Base-by-base conservation (phyloP, 2,329 filamentous ascomycete genomes). In the Cladosporium sp. region DNA sequence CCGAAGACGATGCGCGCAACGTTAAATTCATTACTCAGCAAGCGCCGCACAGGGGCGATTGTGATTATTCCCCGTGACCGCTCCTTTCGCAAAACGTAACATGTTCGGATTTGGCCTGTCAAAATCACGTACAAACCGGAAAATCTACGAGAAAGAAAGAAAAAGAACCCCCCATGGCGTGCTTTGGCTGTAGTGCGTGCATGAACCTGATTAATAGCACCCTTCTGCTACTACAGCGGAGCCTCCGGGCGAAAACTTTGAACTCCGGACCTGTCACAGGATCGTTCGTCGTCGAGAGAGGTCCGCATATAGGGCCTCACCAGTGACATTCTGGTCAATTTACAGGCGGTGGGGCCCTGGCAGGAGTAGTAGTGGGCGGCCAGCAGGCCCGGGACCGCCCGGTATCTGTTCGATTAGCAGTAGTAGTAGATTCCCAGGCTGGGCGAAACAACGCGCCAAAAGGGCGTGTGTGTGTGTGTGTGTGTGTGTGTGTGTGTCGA, bases 11-110 rank as follows among this genome's bases (percentile, higher is more conserved):
- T 28, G 50, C 29, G 50, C 29, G 29, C 21, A 63, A 63, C 6
- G 29, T 63, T 53, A 56, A 63, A 56, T 21, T 5, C 61, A 37
- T 56, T 56, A 63, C 61, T 63, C 61, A 62, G 60, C 60, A 62
- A 29, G 60, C 46, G 55, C 49, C 31, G 31, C 29, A 3, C 21
- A 14, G 16, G 29, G 33, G 40, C 40, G 55, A 21, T 31, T 40
- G 23, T 28, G 23, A 40, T 35, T 35, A 23, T 26, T 26, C 23
- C 12, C 33, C 33, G 11, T 33, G n/a, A 57, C 33, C 33, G 31
- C 55, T 55, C 14, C 52, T 33, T 55, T 28, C 12, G 6, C 37
- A 7, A 31, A 55, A 55, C 52, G 52, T 55, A 55, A 55, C 16
- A 31, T 21, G 18, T 55, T 55, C 16, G 12, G 29, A 55, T 55